A percentile compares a stretch with the other conserved stretches of the same genome.
These are phyloP conservation scores for Talaromyces borbonicus DNA, from an alignment of 495 filamentous ascomycete genomes.

Conservation along the genomic window DNA sequence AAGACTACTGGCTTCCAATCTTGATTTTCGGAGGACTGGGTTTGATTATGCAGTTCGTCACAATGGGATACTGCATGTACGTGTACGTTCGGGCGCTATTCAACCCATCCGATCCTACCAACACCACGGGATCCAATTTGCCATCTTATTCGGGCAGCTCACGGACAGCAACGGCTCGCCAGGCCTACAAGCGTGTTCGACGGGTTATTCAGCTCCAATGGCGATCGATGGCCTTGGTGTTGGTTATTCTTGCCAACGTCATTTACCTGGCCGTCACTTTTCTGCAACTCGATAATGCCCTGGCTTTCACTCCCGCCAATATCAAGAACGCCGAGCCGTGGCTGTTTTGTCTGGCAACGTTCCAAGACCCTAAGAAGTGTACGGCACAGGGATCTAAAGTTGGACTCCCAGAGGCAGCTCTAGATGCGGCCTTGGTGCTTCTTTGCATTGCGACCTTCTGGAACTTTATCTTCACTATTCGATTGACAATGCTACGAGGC, in stretches of 20 bases:
- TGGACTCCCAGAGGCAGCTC: conserved; percentile 58
- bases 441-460: conserved; percentile 80
- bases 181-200: conserved; percentile 76
- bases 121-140: conserved; percentile 59
- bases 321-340: conserved; percentile 48
- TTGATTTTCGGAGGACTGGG: conserved; percentile 69
- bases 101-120: conserved; percentile 51
- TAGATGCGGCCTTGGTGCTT: conserved; percentile 72
- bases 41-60: conserved; percentile 70
- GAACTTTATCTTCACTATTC: conserved; percentile 69
- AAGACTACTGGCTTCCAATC: conserved; percentile 86
- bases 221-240: conserved; percentile 77
- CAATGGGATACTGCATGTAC: conserved; percentile 88
- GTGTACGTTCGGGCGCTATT: conserved; percentile 82
- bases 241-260: conserved; percentile 80
- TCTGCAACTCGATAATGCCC: conserved; percentile 67
- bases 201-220: conserved; percentile 90
- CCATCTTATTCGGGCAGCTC: conserved; percentile 74
- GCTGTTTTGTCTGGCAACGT: conserved; percentile 55
- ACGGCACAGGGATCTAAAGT: conserved; percentile 37
- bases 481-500: conserved; percentile 70
- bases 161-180: conserved; percentile 72
- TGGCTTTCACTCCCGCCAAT: conserved; percentile 45
- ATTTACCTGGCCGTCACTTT: conserved; percentile 89
- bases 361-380: conserved; percentile 58